Evolutionary conservation across 176 grass and related monocot species (phyloP).

Genomic region (Musa troglodytarum): DNA sequence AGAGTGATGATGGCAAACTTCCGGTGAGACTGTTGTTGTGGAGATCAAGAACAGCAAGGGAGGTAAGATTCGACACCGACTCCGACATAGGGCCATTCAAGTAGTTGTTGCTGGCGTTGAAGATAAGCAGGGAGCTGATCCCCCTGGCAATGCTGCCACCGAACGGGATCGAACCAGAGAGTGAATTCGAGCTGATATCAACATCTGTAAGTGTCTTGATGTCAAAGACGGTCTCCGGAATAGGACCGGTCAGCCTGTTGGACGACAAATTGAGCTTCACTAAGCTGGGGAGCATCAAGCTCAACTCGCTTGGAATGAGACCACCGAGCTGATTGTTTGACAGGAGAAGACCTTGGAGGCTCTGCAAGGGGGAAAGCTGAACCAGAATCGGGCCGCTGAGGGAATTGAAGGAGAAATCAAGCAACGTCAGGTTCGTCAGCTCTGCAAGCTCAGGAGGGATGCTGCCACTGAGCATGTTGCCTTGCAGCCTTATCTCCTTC

Average conservation of each 20-base stretch:
- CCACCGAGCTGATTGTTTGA: conserved; percentile 75
- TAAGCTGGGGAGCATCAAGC: conserved; percentile 52
- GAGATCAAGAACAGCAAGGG: conserved; percentile 68
- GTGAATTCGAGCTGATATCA: conserved; percentile 72
- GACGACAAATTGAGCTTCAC: conserved; percentile 62
- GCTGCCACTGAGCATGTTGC: conserved; percentile 68
- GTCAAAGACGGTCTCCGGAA: conserved; percentile 54
- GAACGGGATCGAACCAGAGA: conserved; percentile 63
- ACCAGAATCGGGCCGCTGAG: conserved; percentile 55
- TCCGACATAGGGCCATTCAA: conserved; percentile 53
- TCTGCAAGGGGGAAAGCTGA: conserved; percentile 35
- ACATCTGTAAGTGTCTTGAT: conserved; percentile 45
- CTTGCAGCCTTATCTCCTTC: conserved; percentile 59
- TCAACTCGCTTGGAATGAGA: conserved; percentile 54
- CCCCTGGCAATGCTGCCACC: conserved; percentile 23
- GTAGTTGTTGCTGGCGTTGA: conserved; percentile 77
- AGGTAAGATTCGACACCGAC: conserved; percentile 73
- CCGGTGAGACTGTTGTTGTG: conserved; percentile 74
- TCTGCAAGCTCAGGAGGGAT: conserved; percentile 66
- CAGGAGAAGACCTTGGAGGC: conserved; percentile 74
- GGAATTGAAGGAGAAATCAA: conserved; percentile 67
- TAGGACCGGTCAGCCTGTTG: conserved; percentile 59
- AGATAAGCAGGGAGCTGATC: conserved; percentile 52
- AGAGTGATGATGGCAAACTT: conserved; percentile 55
- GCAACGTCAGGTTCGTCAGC: conserved; percentile 53